A percentile compares a stretch with the other conserved stretches of the same genome.
These are phyloP conservation scores for Friedmanniomyces simplex DNA, from an alignment of 495 filamentous ascomycete species.

Conservation along the genomic window DNA sequence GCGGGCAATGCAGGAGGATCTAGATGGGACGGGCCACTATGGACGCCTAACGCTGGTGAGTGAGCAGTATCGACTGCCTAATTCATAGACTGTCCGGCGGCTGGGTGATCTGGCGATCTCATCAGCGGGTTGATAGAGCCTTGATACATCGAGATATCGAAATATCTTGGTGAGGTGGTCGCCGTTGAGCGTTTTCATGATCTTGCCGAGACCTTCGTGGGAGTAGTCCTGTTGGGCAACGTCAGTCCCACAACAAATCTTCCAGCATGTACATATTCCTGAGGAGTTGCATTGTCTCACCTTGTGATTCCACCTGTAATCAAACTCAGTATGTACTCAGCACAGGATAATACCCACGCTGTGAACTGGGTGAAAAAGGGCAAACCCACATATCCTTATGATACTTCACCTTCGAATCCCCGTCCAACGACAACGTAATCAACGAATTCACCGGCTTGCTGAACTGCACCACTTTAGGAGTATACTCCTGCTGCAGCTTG, in stretches of 20 bases:
- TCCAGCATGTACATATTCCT: too few relatives aligned
- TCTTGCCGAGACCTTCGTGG: constrained; percentile 39
- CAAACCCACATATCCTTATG: constrained; percentile 37
- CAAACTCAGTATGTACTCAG: not conserved
- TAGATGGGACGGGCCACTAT: not conserved
- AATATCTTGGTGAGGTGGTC: constrained; percentile 33
- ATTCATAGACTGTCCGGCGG: not conserved
- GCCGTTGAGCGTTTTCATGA: constrained; percentile 41
- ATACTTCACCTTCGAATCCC: constrained; percentile 37
- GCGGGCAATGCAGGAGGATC: not conserved
- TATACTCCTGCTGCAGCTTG: constrained; percentile 40
- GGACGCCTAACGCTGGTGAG: not conserved
- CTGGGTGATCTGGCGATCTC: not conserved
- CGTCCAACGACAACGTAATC: constrained; percentile 34
- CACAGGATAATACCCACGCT: too few relatives aligned
- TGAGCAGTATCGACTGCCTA: not conserved
- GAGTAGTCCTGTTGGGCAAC: constrained; percentile 33
- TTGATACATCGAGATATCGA: not conserved
- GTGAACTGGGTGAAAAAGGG: not conserved
- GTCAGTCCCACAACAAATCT: not conserved
- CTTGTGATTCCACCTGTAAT: constrained; percentile 35
- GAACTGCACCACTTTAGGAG: constrained; percentile 28
- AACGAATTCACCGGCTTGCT: constrained; percentile 35
- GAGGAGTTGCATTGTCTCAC: not conserved
- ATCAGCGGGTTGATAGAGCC: not conserved